A percentile compares a stretch with the other conserved stretches of the same genome.
These are phyloP conservation scores for Trichoderma hamatum DNA, from an alignment of 2,329 filamentous ascomycete genomes.

Conservation along the genomic window DNA sequence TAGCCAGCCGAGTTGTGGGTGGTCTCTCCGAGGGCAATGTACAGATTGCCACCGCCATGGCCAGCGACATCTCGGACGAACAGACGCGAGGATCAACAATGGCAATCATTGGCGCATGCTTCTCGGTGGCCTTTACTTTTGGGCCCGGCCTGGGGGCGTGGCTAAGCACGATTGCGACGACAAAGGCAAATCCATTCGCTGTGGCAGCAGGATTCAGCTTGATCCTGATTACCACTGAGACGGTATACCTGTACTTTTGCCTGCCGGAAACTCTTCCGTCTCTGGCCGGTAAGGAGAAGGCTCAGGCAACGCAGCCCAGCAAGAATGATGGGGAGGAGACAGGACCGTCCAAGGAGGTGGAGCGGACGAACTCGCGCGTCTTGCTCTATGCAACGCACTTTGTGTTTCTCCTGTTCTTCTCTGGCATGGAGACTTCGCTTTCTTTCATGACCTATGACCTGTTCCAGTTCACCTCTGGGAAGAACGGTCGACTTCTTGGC, in stretches of 20 bases:
- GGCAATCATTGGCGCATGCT: conserved; percentile 94
- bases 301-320: conserved; percentile 24
- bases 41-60: conserved; percentile 93
- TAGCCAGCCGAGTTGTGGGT: conserved; percentile 89
- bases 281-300: conserved; percentile 41
- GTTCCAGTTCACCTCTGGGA: conserved; percentile 76
- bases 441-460: conserved; percentile 97
- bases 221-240: conserved; percentile 82
- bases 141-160: conserved; percentile 90
- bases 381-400: conserved; percentile 86
- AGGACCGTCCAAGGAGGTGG: conserved; percentile 35
- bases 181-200: conserved; percentile 90
- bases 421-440: conserved; percentile 95
- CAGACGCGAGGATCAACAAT: conserved; percentile 85
- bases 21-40: conserved; percentile 96
- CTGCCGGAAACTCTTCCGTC: conserved; percentile 85
- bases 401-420: conserved; percentile 93
- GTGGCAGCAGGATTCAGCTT: conserved; percentile 88
- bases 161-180: conserved; percentile 73
- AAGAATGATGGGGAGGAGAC: conserved; percentile 32
- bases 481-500: conserved; percentile 84
- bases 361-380: conserved; percentile 78
- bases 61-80: conserved; percentile 91
- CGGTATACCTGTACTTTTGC: conserved; percentile 78
- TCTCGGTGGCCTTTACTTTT: conserved; percentile 96